Evolutionary conservation across 2,329 filamentous ascomycete genomes (phyloP).

Genomic region (Arthrobotrys sinensis): DNA sequence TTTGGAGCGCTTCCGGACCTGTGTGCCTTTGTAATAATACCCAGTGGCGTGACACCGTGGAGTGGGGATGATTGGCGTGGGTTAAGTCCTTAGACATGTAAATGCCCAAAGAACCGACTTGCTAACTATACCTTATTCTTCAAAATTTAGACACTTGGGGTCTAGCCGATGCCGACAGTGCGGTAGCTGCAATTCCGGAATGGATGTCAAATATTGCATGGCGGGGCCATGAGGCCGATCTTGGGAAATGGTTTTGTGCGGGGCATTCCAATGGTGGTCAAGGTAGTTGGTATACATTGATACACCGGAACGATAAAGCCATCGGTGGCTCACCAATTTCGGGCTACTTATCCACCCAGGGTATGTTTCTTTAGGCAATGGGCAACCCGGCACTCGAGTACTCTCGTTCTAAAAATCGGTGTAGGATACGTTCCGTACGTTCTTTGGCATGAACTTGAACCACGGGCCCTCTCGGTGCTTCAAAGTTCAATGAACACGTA

Average conservation of each 20-base stretch:
- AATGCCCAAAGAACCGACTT: neutral
- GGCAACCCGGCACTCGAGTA: neutral
- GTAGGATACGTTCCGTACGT: conserved; percentile 73
- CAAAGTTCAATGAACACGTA: conserved; percentile 71
- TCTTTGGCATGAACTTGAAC: conserved; percentile 73
- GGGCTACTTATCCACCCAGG: conserved; percentile 74
- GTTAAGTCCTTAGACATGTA: conserved; percentile 53
- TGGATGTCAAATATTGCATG: conserved; percentile 72
- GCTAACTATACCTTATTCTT: conserved; percentile 10
- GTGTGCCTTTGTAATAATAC: conserved; percentile 73
- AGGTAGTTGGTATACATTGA: conserved; percentile 73
- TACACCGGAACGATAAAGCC: conserved; percentile 73
- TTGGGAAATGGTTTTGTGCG: conserved; percentile 71
- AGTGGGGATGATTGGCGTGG: conserved; percentile 75
- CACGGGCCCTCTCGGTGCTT: conserved; percentile 70
- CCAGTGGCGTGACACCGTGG: conserved; percentile 74
- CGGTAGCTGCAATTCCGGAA: conserved; percentile 69
- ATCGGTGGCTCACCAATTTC: conserved; percentile 74
- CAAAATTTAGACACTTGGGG: conserved; percentile 71
- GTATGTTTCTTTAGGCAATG: conserved; percentile 64
- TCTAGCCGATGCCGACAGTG: conserved; percentile 73
- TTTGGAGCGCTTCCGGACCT: conserved; percentile 72
- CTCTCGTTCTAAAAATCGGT: neutral
- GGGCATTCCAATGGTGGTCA: conserved; percentile 77
- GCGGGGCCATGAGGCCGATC: conserved; percentile 70